These are phyloP conservation scores for Neopestalotiopsis sp. DNA, from an alignment of 2,329 filamentous ascomycete genomes.

Conservation along the genomic window DNA sequence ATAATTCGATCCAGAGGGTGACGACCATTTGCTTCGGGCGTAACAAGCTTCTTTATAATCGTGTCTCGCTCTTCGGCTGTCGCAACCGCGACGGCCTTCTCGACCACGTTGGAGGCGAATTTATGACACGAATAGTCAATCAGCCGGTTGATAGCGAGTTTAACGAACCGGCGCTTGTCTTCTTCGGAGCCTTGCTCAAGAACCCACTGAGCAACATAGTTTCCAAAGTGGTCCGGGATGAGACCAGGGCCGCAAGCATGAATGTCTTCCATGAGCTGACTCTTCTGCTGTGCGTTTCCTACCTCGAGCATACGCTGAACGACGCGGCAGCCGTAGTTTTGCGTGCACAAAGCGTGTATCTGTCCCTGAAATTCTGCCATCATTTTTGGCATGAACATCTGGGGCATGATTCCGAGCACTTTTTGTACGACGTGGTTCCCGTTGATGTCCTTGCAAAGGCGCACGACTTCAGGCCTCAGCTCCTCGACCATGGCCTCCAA, in stretches of 20 bases:
- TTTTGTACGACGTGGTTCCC: constrained; percentile 98
- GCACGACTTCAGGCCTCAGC: constrained; percentile 76
- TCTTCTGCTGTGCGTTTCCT: constrained; percentile 74
- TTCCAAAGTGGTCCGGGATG: constrained; percentile 88
- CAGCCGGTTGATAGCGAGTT: constrained; percentile 74
- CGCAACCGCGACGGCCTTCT: constrained; percentile 83
- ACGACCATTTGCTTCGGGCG: constrained; percentile 66
- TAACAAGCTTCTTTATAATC: constrained; percentile 70
- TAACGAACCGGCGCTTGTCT: constrained; percentile 76
- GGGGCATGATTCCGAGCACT: constrained; percentile 81
- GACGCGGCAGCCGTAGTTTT: constrained; percentile 89
- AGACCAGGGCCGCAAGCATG: constrained; percentile 74
- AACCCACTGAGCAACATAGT: constrained; percentile 95
- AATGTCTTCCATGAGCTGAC: constrained; percentile 78
- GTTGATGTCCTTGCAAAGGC: constrained; percentile 84
- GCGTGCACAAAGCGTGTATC: constrained; percentile 74
- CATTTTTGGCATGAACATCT: constrained; percentile 82
- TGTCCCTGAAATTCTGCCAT: constrained; percentile 80
- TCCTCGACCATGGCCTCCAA: constrained; percentile 85
- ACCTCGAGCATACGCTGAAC: constrained; percentile 91
- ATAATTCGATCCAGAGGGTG: constrained; percentile 78
- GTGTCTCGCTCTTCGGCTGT: constrained; percentile 70
- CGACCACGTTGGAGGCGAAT: constrained; percentile 95
- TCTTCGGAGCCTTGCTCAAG: constrained; percentile 77
- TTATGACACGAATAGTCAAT: constrained; percentile 89